Evolutionary conservation across 768 basidiomycete genomes (phyloP).

Genomic region (Cystofilobasidium capitatum): DNA sequence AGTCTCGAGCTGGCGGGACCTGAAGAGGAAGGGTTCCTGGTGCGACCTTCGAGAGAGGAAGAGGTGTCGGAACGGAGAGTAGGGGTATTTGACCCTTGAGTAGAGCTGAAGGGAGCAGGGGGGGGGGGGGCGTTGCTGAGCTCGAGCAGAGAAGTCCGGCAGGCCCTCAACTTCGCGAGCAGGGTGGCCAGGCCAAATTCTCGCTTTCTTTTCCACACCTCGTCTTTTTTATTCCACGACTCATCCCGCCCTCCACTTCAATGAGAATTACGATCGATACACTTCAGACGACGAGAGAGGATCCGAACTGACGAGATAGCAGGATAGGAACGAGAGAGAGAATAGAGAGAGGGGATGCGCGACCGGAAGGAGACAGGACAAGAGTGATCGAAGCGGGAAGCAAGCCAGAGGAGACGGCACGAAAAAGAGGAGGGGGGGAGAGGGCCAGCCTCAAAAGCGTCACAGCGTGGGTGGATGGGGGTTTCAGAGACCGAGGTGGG

Average conservation of each 20-base stretch:
- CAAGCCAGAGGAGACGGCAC: neutral
- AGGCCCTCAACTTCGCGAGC: too few relatives aligned
- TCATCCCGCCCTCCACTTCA: neutral
- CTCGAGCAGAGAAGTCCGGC: too few relatives aligned
- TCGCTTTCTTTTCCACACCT: neutral
- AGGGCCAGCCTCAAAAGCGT: too few relatives aligned
- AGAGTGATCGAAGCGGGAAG: neutral
- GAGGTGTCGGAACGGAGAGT: neutral
- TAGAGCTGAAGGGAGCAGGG: too few relatives aligned
- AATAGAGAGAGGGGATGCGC: neutral
- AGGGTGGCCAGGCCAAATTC: neutral
- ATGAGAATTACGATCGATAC: too few relatives aligned
- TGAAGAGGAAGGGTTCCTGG: too few relatives aligned
- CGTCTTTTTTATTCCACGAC: neutral
- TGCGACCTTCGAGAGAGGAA: too few relatives aligned
- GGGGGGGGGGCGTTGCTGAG: too few relatives aligned
- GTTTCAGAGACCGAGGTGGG: neutral
- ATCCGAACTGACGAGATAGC: neutral
- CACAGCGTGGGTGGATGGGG: too few relatives aligned
- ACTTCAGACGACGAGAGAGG: neutral
- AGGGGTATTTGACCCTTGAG: too few relatives aligned
- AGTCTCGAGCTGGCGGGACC: too few relatives aligned
- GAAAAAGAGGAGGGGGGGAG: neutral
- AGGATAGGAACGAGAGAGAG: neutral
- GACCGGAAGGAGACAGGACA: neutral